Conservation (phyloP, 768 basidiomycete species). For the Lactarius sp. region DNA sequence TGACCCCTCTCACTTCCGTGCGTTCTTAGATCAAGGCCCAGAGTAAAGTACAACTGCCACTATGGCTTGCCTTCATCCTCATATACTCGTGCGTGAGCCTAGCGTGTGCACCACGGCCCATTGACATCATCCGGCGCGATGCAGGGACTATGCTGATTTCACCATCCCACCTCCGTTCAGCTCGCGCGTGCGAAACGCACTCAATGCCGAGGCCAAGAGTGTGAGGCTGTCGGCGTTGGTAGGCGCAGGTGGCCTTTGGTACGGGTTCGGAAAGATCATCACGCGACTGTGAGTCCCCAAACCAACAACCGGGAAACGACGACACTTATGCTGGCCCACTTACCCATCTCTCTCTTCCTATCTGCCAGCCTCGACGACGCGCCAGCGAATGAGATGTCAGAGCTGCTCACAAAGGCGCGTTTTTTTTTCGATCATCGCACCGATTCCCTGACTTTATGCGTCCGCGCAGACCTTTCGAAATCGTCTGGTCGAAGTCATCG, state of each 20-base stretch:
- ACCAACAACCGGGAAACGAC: too few relatives aligned
- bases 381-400: constrained; percentile 66
- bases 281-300: constrained; percentile 62
- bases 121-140: neutral
- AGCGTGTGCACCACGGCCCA: neutral
- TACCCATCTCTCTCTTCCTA: neutral
- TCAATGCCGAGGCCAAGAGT: constrained; percentile 83
- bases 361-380: constrained; percentile 64
- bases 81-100: constrained; percentile 59
- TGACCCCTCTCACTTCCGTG: neutral
- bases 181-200: constrained; percentile 72
- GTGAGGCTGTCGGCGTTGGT: constrained; percentile 81
- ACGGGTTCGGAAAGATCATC: constrained; percentile 83
- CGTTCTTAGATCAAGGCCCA: constrained; percentile 62
- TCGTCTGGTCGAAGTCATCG: constrained; percentile 73
- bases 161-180: constrained; percentile 76
- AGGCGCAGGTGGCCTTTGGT: constrained; percentile 87
- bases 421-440: constrained; percentile 13
- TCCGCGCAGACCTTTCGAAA: constrained; percentile 62
- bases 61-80: constrained; percentile 88
- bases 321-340: neutral
- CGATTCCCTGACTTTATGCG: too few relatives aligned
- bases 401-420: constrained; percentile 60
- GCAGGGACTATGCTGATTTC: constrained; percentile 85
- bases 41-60: constrained; percentile 77